A percentile compares a stretch with the other conserved stretches of the same genome.
Evolutionary conservation across 192 early-diverging fungal genomes (phyloP).

Genomic region (Thoreauomyces humboldtii): DNA sequence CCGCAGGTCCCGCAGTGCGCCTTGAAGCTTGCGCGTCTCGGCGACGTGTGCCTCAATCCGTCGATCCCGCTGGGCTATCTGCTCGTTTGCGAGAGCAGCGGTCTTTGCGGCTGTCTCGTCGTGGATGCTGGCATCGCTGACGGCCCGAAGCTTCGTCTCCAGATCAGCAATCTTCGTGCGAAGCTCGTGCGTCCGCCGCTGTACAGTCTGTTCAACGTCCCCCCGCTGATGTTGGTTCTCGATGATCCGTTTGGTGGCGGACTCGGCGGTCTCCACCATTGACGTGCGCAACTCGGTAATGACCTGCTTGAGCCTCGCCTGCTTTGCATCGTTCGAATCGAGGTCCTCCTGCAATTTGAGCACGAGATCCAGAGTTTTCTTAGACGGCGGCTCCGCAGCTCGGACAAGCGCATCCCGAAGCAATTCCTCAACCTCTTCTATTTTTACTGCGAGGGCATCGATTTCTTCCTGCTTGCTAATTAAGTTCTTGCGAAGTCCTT

Average conservation of each 20-base stretch:
- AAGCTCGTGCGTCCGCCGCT: slow-evolving; percentile 6
- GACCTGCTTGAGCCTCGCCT: slow-evolving; percentile 26
- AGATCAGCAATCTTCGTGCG: slow-evolving; percentile 19
- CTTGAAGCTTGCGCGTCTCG: slow-evolving; percentile 15
- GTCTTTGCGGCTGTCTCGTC: slow-evolving; percentile 20
- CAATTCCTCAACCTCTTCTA: not conserved
- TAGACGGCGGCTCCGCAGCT: slow-evolving; percentile 6
- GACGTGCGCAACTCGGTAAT: slow-evolving; percentile 31
- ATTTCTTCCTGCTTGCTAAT: slow-evolving; percentile 27
- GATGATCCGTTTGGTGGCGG: slow-evolving; percentile 22
- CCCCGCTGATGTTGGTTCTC: slow-evolving; percentile 11
- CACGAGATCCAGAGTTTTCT: not conserved
- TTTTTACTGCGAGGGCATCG: not conserved
- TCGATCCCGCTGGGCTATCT: slow-evolving; percentile 15
- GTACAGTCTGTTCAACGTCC: slow-evolving; percentile 15
- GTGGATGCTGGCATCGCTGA: slow-evolving; percentile 1
- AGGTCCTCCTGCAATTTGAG: slow-evolving; percentile 10
- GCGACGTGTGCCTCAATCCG: slow-evolving; percentile 9
- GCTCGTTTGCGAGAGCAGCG: not conserved
- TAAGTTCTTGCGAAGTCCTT: slow-evolving; percentile 24
- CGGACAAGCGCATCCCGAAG: not conserved
- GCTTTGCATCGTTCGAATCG: slow-evolving; percentile 6
- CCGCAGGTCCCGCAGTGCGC: slow-evolving; percentile 1
- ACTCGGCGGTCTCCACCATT: slow-evolving; percentile 28
- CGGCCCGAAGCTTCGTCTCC: slow-evolving; percentile 28